Base-by-base conservation (phyloP, 768 basidiomycete genomes). In the Naematelia encephala region DNA sequence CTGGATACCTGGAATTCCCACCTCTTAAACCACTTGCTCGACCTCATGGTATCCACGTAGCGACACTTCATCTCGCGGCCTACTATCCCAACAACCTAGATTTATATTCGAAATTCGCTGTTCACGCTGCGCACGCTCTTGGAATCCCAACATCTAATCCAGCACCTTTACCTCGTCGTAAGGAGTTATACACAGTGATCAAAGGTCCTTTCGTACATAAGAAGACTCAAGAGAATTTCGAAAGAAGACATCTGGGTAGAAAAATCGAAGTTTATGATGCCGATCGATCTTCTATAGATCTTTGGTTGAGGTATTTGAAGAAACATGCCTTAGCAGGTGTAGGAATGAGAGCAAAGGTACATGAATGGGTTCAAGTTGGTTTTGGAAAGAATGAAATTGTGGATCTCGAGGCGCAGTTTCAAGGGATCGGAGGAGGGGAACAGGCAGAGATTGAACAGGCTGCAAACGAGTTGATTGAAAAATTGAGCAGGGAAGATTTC, bases 161-260 rank as follows among this genome's bases (percentile, higher is more conserved):
- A n/a, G 61, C 67, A 8, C 54, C 47, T 19, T 57, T 73, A 11
- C 68, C 68, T 11, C 62, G 51, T 1, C 81, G 86, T 63, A 87
- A 89, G 46, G 81, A 82, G 3, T 79, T 96, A 10, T 90, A 89
- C 86, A 96, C 94, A 0, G 92, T 96, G 16, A 81, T 83, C 8
- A 84, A 87, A 30, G 83, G 85, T 2, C 93, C 94, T 10, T 98
- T 98, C 73, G 86, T 84, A 4, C 87, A 93, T 77, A 98, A 98
- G 73, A 96, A 94, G 78, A 80, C 83, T 16, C 92, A 97, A 78
- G 92, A 98, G 80, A 98, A 97, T 78, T 98, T 94, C 75, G 87
- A 91, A 75, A 81, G 90, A 25, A 83, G 81, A 68, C 86, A 87
- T 54, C 88, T 93, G 72, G 89, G 88, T 71, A 84, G 93, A 11